These are phyloP conservation scores for Carex myosuroides DNA, from an alignment of 176 grass and related monocot species.

Conservation along the genomic window DNA sequence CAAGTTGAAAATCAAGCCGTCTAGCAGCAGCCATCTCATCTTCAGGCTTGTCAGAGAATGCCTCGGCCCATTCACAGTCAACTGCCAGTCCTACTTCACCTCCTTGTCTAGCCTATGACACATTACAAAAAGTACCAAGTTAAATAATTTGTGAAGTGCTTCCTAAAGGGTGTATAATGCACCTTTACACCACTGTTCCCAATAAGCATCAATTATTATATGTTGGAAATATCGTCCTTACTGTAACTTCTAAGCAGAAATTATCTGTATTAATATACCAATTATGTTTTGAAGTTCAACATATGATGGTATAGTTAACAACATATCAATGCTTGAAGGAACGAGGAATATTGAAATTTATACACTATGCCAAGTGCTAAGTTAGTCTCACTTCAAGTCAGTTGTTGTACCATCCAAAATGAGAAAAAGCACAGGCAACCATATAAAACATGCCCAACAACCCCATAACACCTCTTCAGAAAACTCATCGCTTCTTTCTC, in stretches of 20 bases:
- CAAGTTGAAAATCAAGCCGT: constrained; percentile 88
- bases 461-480: neutral
- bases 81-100: constrained; percentile 77
- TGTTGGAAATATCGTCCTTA: neutral
- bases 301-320: neutral
- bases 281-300: neutral
- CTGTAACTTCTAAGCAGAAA: neutral
- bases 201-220: neutral
- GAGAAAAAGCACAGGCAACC: neutral
- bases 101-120: constrained; percentile 64
- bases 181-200: neutral
- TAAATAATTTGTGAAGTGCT: neutral
- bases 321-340: neutral
- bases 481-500: neutral
- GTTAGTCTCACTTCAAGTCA: neutral
- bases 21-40: constrained; percentile 66
- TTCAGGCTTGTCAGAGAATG: constrained; percentile 68
- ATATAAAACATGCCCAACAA: neutral
- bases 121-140: neutral
- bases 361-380: neutral
- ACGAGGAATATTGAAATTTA: neutral
- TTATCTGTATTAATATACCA: neutral
- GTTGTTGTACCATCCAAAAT: neutral
- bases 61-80: constrained; percentile 98
- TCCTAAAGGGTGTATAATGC: neutral